Evolutionary conservation across 306 rosid species (phyloP).

Genomic region (Argentina anserina): DNA sequence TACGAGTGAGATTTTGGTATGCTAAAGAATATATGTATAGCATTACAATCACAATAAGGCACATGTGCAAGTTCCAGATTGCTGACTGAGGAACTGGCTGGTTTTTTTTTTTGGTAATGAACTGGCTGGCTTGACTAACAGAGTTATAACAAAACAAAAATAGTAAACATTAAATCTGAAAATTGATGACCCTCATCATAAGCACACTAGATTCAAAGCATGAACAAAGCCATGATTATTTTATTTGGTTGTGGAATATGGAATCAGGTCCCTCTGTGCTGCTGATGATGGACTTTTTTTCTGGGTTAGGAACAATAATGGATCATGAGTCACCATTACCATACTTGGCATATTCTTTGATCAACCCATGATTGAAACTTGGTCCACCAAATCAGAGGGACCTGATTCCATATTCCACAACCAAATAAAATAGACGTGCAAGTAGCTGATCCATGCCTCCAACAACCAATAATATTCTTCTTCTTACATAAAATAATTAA

Average conservation of each 20-base stretch:
- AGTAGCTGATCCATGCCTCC: background rate
- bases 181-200: background rate
- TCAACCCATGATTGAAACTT: background rate
- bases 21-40: background rate
- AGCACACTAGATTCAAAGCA: background rate
- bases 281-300: background rate
- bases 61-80: background rate
- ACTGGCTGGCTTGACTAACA: background rate
- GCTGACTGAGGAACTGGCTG: background rate
- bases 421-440: slow-evolving; percentile 2
- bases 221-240: background rate
- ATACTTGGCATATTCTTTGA: background rate
- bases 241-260: background rate
- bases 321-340: background rate
- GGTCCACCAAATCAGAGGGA: background rate
- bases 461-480: slow-evolving; percentile 8
- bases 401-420: background rate
- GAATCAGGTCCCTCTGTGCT: slow-evolving; percentile 7
- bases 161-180: background rate
- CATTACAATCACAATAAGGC: background rate
- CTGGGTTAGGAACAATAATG: background rate
- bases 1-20: background rate
- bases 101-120: too few species aligned
- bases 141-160: background rate
- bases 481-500: background rate